phyloP scores from a whole-genome alignment of 2,329 filamentous ascomycete genomes.

The Aspergillus caelatus region DNA sequence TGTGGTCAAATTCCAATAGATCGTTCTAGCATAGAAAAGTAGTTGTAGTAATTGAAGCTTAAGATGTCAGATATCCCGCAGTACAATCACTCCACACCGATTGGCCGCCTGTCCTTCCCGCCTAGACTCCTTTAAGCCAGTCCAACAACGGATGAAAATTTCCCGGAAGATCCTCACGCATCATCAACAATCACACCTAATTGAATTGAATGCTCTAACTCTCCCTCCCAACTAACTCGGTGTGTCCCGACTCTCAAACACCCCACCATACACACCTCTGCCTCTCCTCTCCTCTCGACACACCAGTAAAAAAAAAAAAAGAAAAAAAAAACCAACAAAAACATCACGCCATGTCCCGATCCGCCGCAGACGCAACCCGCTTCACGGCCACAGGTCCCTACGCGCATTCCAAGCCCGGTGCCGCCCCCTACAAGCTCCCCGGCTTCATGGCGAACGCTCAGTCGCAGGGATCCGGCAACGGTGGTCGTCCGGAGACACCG shows the following conservation, averaged over 20 bases:
- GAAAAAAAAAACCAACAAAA: not conserved
- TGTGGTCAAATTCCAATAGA: not conserved
- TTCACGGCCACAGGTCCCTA: slow-evolving; percentile 56
- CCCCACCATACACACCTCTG: not conserved
- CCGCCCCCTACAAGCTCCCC: slow-evolving; percentile 37
- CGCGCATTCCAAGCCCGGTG: slow-evolving; percentile 45
- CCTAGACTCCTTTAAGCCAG: not conserved
- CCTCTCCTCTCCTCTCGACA: not conserved
- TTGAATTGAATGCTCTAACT: not conserved
- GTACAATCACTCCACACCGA: not conserved
- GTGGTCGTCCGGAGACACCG: slow-evolving; percentile 59
- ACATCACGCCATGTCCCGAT: slow-evolving; percentile 45
- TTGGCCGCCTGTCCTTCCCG: not conserved
- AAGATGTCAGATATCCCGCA: not conserved
- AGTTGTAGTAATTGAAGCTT: too few relatives aligned
- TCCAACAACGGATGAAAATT: slow-evolving; percentile 16
- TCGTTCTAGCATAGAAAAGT: not conserved
- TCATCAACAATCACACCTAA: slow-evolving; percentile 1
- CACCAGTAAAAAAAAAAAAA: not conserved
- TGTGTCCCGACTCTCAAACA: not conserved
- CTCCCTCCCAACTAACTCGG: not conserved
- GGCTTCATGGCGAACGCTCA: slow-evolving; percentile 25
- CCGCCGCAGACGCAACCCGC: slow-evolving; percentile 52
- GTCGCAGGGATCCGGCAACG: slow-evolving; percentile 25
- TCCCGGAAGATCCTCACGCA: slow-evolving; percentile 13